Conservation (phyloP, 2,329 filamentous ascomycete species). For the Aschersonia sp. region DNA sequence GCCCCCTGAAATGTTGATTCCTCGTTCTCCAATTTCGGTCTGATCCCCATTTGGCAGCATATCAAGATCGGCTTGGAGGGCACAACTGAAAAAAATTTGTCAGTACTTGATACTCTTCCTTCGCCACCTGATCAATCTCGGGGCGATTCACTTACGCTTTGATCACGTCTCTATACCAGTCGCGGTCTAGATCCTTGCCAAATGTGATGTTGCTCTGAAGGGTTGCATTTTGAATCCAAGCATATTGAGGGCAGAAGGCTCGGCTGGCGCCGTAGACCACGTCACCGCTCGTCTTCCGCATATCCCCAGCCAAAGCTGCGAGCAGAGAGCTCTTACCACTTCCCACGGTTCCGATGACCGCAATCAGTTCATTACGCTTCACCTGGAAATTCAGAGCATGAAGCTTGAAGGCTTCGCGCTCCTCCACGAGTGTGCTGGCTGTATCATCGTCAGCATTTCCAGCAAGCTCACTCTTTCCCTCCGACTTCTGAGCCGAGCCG, state of each 20-base stretch:
- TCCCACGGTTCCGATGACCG: slow-evolving; percentile 78
- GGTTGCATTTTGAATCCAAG: slow-evolving; percentile 91
- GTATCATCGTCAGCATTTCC: slow-evolving; percentile 28
- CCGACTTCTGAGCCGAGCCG: slow-evolving; percentile 16
- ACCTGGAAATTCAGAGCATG: slow-evolving; percentile 52
- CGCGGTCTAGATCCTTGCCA: slow-evolving; percentile 58
- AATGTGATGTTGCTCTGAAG: slow-evolving; percentile 85
- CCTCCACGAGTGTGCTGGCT: slow-evolving; percentile 40
- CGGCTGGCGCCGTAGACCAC: slow-evolving; percentile 64
- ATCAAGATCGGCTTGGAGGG: slow-evolving; percentile 70
- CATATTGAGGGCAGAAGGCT: slow-evolving; percentile 90
- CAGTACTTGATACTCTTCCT: background rate
- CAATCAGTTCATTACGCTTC: slow-evolving; percentile 62
- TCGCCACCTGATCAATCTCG: background rate
- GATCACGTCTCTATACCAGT: slow-evolving; percentile 76
- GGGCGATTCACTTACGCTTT: slow-evolving; percentile 40
- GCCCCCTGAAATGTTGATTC: slow-evolving; percentile 88
- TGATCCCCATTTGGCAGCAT: slow-evolving; percentile 82
- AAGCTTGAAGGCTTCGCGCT: slow-evolving; percentile 57
- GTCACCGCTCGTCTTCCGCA: slow-evolving; percentile 67
- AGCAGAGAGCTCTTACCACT: slow-evolving; percentile 85
- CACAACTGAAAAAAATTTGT: slow-evolving; percentile 40
- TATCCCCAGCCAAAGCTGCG: slow-evolving; percentile 80
- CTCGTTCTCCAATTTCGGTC: slow-evolving; percentile 90
- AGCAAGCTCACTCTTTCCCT: slow-evolving; percentile 12